A percentile compares a stretch with the other conserved stretches of the same genome.
These are phyloP conservation scores for Lolium rigidum DNA, from an alignment of 176 grass and related monocot species.

Conservation along the genomic window DNA sequence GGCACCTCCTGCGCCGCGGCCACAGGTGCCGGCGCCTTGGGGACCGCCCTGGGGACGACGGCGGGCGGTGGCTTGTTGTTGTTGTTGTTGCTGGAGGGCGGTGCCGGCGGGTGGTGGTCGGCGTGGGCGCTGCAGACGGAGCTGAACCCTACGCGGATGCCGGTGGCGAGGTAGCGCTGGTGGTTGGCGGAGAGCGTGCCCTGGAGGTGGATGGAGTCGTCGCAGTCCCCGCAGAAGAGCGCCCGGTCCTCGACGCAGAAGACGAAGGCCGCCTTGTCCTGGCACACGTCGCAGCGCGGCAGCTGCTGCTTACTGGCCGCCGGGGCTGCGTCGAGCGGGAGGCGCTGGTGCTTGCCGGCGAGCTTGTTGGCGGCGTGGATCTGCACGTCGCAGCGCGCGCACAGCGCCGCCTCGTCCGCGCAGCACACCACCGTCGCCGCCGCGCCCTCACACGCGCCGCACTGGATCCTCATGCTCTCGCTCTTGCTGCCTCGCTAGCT, in stretches of 20 bases:
- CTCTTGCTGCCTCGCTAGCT: background rate
- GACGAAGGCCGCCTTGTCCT: slow-evolving; percentile 94
- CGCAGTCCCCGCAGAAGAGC: slow-evolving; percentile 97
- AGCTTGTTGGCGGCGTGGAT: slow-evolving; percentile 86
- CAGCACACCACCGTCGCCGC: slow-evolving; percentile 79
- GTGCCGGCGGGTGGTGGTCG: slow-evolving; percentile 26
- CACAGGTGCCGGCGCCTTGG: slow-evolving; percentile 25
- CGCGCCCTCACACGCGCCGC: slow-evolving; percentile 75
- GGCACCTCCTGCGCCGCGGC: slow-evolving; percentile 49
- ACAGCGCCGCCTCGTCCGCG: slow-evolving; percentile 90
- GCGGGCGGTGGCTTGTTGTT: background rate
- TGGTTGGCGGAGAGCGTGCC: slow-evolving; percentile 86
- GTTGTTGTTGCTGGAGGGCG: slow-evolving; percentile 43
- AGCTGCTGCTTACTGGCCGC: slow-evolving; percentile 31
- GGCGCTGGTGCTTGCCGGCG: slow-evolving; percentile 80
- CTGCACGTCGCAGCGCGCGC: slow-evolving; percentile 73
- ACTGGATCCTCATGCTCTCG: slow-evolving; percentile 75
- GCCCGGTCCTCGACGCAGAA: slow-evolving; percentile 98
- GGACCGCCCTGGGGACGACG: background rate
- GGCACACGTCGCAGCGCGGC: slow-evolving; percentile 84
- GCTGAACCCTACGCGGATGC: slow-evolving; percentile 79
- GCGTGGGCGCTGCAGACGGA: slow-evolving; percentile 45
- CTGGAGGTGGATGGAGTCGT: slow-evolving; percentile 88
- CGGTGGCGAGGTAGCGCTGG: slow-evolving; percentile 86
- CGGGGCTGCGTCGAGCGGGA: slow-evolving; percentile 44